A percentile compares a stretch with the other conserved stretches of the same genome.
phyloP scores from a whole-genome alignment of 2,329 filamentous ascomycete genomes.

The Gaeumannomyces sp. region DNA sequence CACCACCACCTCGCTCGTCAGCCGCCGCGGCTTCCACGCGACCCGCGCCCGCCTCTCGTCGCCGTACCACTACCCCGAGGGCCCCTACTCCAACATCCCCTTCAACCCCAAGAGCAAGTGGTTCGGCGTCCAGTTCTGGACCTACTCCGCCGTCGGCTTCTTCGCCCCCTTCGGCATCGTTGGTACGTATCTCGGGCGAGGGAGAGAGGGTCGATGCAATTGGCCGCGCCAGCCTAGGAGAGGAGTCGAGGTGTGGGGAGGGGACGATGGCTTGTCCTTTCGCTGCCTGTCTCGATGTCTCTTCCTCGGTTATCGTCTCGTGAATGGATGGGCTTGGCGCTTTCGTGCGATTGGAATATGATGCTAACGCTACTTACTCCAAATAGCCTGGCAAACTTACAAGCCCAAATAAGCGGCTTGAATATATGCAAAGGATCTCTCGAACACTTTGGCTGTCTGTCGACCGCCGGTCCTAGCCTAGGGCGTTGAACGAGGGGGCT shows the following conservation, averaged over 20 bases:
- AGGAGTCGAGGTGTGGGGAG: background rate
- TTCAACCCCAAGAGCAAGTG: slow-evolving; percentile 91
- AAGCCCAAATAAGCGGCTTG: slow-evolving; percentile 38
- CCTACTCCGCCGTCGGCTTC: slow-evolving; percentile 55
- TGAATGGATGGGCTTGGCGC: background rate
- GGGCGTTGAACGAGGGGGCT: background rate
- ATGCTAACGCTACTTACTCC: slow-evolving; percentile 14
- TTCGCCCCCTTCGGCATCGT: slow-evolving; percentile 58
- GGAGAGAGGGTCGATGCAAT: background rate
- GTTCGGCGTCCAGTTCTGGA: slow-evolving; percentile 80
- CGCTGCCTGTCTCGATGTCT: background rate
- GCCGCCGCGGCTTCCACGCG: slow-evolving; percentile 90
- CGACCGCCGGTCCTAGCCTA: background rate
- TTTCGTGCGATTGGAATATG: background rate
- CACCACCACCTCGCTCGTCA: slow-evolving; percentile 46
- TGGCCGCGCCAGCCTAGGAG: background rate
- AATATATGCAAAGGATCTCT: slow-evolving; percentile 15
- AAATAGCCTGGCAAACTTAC: slow-evolving; percentile 44
- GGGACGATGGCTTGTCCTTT: background rate
- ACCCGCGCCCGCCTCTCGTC: slow-evolving; percentile 78
- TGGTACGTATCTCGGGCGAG: slow-evolving; percentile 36
- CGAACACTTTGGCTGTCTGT: slow-evolving; percentile 1
- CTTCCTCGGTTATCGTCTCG: background rate
- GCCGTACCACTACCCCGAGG: slow-evolving; percentile 98
- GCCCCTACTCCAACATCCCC: slow-evolving; percentile 87